These are phyloP conservation scores for Microdochium bolleyi DNA, from an alignment of 2,329 filamentous ascomycete genomes.

Conservation along the genomic window DNA sequence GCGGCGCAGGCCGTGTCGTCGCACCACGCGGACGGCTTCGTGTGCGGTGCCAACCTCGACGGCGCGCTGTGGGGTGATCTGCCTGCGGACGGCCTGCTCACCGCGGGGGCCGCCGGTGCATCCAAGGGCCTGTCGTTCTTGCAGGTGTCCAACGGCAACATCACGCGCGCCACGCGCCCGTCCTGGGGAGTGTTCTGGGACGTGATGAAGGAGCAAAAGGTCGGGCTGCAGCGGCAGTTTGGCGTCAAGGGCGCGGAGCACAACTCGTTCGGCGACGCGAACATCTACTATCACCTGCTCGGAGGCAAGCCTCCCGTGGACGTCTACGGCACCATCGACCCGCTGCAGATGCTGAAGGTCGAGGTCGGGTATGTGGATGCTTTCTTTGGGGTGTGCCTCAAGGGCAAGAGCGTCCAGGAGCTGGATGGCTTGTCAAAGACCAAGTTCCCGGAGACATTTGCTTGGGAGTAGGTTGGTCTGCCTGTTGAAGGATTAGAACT, in stretches of 20 bases:
- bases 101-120: neutral
- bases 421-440: neutral
- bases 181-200: neutral
- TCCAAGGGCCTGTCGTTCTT: neutral
- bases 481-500: no score
- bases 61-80: constrained; percentile 19
- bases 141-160: neutral
- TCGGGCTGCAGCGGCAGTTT: neutral
- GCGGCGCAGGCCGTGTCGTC: constrained; percentile 19
- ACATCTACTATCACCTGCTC: neutral
- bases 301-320: neutral
- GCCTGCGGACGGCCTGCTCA: constrained; percentile 1
- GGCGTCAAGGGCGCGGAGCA: neutral
- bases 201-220: neutral
- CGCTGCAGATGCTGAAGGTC: neutral
- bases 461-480: neutral
- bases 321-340: neutral
- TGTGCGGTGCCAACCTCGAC: constrained; percentile 31
- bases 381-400: neutral
- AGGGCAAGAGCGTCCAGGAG: neutral
- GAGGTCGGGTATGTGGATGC: neutral
- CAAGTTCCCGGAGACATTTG: neutral
- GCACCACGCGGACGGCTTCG: constrained; percentile 19
- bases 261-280: neutral
- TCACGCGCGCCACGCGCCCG: neutral